Base-by-base conservation (phyloP, 176 grass and related monocot species). In the Aegilops sharonensis region DNA sequence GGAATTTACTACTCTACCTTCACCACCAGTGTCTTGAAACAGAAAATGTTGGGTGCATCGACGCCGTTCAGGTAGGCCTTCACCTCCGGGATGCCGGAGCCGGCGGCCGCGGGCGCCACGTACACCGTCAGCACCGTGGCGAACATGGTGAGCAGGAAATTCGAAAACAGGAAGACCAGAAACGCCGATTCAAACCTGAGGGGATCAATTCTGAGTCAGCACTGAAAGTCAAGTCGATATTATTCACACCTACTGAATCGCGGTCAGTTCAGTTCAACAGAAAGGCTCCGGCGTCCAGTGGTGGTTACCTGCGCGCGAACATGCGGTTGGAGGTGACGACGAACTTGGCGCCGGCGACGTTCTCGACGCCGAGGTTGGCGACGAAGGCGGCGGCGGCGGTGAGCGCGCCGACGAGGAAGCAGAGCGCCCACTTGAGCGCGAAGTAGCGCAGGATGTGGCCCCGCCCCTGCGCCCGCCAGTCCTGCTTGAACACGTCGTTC, bases 401-500 rank as follows among this genome's bases (percentile, higher is more conserved):
- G 48, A 98, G 63, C 18, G 75, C 81, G 9, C 96, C 96, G 54
- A 94, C 73, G 73, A 95, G 88, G 86, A 98, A 95, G 84, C 96
- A 95, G 64, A 98, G 82, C 2, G 75, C 85, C 93, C 96, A 98
- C 85, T 98, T 98, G 73, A 98, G 91, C 43, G 91, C 79, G 20
- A 98, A 83, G 60, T 95, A 98, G 36, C 89, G 93, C 68, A 94
- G 68, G 70, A 95, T 94, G 68, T 91, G 84, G 24, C 74, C 65
- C 76, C 84, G 48, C 30, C 79, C 88, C 65, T 67, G 86, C 72
- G 89, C 83, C 72, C 96, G 75, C 93, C 96, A 98, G 78, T 95
- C 93, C 86, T 98, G 96, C 88, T 92, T 89, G 93, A 98, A 94
- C 85, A 95, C 81, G 24, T 98, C 91, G 84, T 95, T 98, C 75